Conservation (phyloP, 2,329 filamentous ascomycete species). For the Epichloe gansuensis region DNA sequence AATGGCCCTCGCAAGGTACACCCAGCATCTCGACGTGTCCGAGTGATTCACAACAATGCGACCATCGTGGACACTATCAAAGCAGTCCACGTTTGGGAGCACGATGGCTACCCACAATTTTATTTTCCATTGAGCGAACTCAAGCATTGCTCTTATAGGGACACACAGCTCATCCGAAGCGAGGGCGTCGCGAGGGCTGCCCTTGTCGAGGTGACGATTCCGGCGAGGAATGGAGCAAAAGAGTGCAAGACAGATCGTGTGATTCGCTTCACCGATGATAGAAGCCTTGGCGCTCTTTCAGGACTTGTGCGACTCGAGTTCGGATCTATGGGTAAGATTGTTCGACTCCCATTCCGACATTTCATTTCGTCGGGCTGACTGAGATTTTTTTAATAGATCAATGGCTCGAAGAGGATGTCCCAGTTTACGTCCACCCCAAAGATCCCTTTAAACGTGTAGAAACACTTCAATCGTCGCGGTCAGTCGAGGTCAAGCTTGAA, state of each 20-base stretch:
- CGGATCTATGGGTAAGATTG: slow-evolving; percentile 19
- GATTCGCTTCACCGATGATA: slow-evolving; percentile 27
- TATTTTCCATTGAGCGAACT: slow-evolving; percentile 25
- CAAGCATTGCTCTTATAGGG: slow-evolving; percentile 15
- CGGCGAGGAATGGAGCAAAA: slow-evolving; percentile 12
- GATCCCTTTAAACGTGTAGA: slow-evolving; percentile 57
- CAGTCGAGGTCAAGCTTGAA: slow-evolving; percentile 35
- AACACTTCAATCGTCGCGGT: slow-evolving; percentile 41
- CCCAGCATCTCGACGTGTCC: slow-evolving; percentile 18
- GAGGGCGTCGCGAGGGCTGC: slow-evolving; percentile 16
- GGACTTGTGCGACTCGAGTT: slow-evolving; percentile 24
- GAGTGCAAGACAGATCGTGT: slow-evolving; percentile 21
- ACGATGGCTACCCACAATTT: slow-evolving; percentile 35
- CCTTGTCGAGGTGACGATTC: slow-evolving; percentile 20
- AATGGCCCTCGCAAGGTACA: slow-evolving; percentile 16
- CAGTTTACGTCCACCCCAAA: slow-evolving; percentile 51
- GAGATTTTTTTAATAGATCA: slow-evolving; percentile 16
- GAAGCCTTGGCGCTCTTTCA: slow-evolving; percentile 20
- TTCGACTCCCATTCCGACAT: not conserved
- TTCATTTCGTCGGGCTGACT: not conserved
- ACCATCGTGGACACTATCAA: slow-evolving; percentile 25
- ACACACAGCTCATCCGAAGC: slow-evolving; percentile 15
- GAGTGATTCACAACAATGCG: slow-evolving; percentile 21
- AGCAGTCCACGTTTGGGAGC: slow-evolving; percentile 31
- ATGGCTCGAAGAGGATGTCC: slow-evolving; percentile 44